Evolutionary conservation across 805 yeast genomes (phyloP).

Genomic region (Kuraishia ogatae): DNA sequence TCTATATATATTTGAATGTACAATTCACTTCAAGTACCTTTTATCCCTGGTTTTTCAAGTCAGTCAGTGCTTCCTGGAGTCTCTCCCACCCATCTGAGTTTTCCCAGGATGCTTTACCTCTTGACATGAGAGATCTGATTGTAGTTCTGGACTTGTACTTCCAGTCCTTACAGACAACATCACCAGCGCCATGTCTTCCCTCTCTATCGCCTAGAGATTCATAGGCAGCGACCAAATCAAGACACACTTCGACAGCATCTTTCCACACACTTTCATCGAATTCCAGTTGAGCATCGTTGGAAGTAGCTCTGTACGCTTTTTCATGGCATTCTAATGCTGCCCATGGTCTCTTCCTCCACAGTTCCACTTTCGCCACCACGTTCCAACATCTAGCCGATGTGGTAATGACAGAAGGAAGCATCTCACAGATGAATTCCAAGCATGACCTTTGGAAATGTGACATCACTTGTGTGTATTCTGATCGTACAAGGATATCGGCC

Average conservation of each 20-base stretch:
- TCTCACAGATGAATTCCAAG: constrained; percentile 59
- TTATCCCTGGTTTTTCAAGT: constrained; percentile 19
- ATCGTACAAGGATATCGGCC: constrained; percentile 50
- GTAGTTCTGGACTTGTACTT: constrained; percentile 70
- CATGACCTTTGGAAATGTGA: constrained; percentile 62
- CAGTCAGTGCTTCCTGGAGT: constrained; percentile 27
- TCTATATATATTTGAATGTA: background rate
- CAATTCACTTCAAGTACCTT: constrained; percentile 20
- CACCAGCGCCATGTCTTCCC: constrained; percentile 73
- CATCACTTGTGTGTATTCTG: constrained; percentile 35
- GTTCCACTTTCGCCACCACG: constrained; percentile 72
- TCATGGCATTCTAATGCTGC: constrained; percentile 77
- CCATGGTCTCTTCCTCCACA: constrained; percentile 89
- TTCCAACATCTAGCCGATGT: constrained; percentile 69
- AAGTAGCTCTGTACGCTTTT: constrained; percentile 71
- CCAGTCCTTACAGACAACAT: constrained; percentile 90
- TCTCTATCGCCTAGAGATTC: constrained; percentile 80
- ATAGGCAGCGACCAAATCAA: constrained; percentile 77
- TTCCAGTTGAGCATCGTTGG: constrained; percentile 56
- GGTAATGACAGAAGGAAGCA: constrained; percentile 63
- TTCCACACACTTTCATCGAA: constrained; percentile 60
- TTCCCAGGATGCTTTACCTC: constrained; percentile 76
- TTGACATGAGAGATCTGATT: constrained; percentile 66
- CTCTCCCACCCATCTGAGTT: constrained; percentile 70
- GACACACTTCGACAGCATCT: constrained; percentile 70